These are phyloP conservation scores for Parastagonospora avenae DNA, from an alignment of 2,329 filamentous ascomycete genomes.

Conservation along the genomic window DNA sequence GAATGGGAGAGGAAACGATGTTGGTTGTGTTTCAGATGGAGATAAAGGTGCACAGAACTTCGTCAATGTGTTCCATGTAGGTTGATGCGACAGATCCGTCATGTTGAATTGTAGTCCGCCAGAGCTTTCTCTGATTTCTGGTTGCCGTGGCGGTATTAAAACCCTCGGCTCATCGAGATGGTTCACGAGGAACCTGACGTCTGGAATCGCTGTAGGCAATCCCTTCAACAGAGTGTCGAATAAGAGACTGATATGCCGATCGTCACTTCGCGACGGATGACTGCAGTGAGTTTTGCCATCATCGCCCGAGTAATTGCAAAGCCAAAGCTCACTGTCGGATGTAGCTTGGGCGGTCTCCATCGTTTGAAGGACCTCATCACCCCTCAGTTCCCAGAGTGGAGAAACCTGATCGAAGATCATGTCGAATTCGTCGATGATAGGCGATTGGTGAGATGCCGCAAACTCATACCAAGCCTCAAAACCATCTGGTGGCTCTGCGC, in stretches of 20 bases:
- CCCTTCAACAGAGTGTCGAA: too few species aligned
- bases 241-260: too few species aligned
- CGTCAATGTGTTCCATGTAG: background rate
- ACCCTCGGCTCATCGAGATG: too few species aligned
- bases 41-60: background rate
- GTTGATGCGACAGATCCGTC: too few species aligned
- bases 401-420: constrained; percentile 48
- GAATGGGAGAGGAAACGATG: constrained; percentile 1
- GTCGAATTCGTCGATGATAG: constrained; percentile 59
- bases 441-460: constrained; percentile 48
- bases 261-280: too few species aligned
- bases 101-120: too few species aligned
- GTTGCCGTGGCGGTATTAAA: too few species aligned
- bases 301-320: constrained; percentile 7
- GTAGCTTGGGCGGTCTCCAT: constrained; percentile 3
- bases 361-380: constrained; percentile 2
- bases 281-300: background rate
- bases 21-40: background rate
- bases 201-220: too few species aligned
- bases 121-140: too few species aligned
- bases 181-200: too few species aligned
- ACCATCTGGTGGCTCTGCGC: constrained; percentile 51
- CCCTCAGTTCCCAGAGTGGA: constrained; percentile 48
- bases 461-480: constrained; percentile 56
- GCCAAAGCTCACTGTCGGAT: constrained; percentile 4